Conservation (phyloP, 2,329 filamentous ascomycete genomes). For the Periconia sp. region DNA sequence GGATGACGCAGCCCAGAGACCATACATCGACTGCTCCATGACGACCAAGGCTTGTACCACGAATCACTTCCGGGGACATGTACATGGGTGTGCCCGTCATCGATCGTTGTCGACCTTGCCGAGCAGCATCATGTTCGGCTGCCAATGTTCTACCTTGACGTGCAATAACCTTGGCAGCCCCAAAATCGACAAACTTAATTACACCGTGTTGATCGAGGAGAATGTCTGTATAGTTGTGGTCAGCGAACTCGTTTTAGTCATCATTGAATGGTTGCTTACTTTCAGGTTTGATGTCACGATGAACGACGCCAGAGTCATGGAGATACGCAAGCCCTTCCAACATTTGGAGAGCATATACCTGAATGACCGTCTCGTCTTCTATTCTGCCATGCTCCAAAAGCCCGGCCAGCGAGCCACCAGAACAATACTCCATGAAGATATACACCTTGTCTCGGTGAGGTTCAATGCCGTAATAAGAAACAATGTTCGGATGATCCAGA, state of each 20-base stretch:
- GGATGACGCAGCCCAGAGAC: conserved; percentile 93
- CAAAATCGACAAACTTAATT: conserved; percentile 99
- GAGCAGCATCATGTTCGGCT: conserved; percentile 58
- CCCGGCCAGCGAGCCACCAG: conserved; percentile 85
- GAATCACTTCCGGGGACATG: conserved; percentile 99
- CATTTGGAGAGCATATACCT: conserved; percentile 93
- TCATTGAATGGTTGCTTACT: conserved; percentile 59
- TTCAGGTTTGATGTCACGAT: conserved; percentile 97
- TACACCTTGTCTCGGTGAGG: conserved; percentile 99
- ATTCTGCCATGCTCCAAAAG: conserved; percentile 94
- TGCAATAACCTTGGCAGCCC: conserved; percentile 94
- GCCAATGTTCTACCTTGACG: conserved; percentile 87
- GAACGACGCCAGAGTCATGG: conserved; percentile 87
- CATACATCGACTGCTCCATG: conserved; percentile 91
- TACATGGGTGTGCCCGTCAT: conserved; percentile 99
- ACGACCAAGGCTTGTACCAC: conserved; percentile 70
- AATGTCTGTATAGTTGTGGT: conserved; percentile 65
- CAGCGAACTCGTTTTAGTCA: not conserved
- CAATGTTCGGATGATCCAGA: conserved; percentile 94
- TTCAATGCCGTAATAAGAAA: conserved; percentile 97
- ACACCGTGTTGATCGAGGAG: conserved; percentile 96
- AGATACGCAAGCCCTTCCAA: conserved; percentile 92
- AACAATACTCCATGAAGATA: conserved; percentile 99
- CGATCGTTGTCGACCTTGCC: conserved; percentile 67
- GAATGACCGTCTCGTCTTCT: conserved; percentile 95